phyloP scores from a whole-genome alignment of 179 eudicot species.

The Heliamphora pulchella region DNA sequence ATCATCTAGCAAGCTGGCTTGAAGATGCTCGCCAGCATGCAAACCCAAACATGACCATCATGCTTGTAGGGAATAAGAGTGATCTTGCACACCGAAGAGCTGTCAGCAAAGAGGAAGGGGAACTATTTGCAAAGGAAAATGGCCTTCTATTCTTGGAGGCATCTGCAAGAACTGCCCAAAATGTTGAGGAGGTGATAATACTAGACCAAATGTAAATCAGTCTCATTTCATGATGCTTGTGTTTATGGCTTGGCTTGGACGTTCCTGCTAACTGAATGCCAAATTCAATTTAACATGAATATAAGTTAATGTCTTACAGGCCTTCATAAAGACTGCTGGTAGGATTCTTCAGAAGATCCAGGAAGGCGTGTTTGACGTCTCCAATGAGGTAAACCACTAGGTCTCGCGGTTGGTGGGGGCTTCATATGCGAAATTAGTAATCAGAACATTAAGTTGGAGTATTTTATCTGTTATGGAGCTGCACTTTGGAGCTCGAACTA shows the following conservation, averaged over 20 bases:
- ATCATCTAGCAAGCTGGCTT: conserved; percentile 81
- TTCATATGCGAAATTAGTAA: neutral
- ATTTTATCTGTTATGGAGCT: neutral
- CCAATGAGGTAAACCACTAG: conserved; percentile 53
- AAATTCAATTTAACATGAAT: neutral
- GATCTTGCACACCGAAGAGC: conserved; percentile 78
- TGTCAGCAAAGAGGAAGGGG: conserved; percentile 81
- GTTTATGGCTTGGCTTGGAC: conserved; percentile 11
- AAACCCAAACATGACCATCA: conserved; percentile 78
- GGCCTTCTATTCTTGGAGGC: conserved; percentile 78
- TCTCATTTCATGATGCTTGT: neutral
- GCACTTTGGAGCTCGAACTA: neutral
- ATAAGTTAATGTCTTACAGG: conserved; percentile 30
- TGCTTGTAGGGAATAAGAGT: conserved; percentile 71
- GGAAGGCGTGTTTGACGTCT: conserved; percentile 78
- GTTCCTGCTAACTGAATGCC: neutral
- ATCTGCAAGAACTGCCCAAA: conserved; percentile 75
- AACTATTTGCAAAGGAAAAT: conserved; percentile 83
- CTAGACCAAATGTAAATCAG: neutral
- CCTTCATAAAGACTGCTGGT: conserved; percentile 64
- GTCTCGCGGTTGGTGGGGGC: neutral
- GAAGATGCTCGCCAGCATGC: conserved; percentile 92
- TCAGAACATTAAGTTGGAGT: neutral
- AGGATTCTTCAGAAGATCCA: conserved; percentile 68
- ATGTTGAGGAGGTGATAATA: conserved; percentile 74